phyloP scores from a whole-genome alignment of 1,139 yeast species.

The Diutina ranongensis region DNA sequence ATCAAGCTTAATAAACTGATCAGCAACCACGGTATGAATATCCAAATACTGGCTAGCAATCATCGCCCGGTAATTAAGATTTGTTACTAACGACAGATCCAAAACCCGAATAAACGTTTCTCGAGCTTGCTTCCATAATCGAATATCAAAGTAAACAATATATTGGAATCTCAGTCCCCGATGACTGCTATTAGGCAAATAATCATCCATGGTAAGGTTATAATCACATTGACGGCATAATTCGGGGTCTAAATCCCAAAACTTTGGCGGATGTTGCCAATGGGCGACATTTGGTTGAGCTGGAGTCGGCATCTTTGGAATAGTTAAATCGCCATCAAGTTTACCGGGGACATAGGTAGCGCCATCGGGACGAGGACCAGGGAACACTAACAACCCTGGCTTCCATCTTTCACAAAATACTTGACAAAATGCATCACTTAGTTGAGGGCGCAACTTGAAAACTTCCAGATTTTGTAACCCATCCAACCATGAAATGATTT shows the following conservation, averaged over 20 bases:
- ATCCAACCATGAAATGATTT: constrained; percentile 52
- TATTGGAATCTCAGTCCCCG: constrained; percentile 71
- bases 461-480: constrained; percentile 49
- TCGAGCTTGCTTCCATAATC: constrained; percentile 65
- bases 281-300: constrained; percentile 10
- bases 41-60: constrained; percentile 76
- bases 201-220: constrained; percentile 10
- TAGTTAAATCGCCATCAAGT: neutral
- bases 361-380: neutral
- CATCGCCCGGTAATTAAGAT: constrained; percentile 43
- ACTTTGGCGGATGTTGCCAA: constrained; percentile 25
- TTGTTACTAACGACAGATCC: constrained; percentile 60
- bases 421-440: constrained; percentile 43
- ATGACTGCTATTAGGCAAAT: constrained; percentile 16
- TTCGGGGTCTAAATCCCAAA: neutral
- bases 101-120: constrained; percentile 53
- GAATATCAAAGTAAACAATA: constrained; percentile 53
- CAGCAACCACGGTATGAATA: constrained; percentile 68
- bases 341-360: neutral
- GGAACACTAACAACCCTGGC: constrained; percentile 23
- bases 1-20: constrained; percentile 58
- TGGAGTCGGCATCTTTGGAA: neutral
- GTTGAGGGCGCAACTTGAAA: constrained; percentile 34
- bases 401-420: constrained; percentile 47
- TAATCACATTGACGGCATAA: constrained; percentile 13